Conservation (phyloP, 1,139 yeast genomes). For the Debaryomyces sp. region DNA sequence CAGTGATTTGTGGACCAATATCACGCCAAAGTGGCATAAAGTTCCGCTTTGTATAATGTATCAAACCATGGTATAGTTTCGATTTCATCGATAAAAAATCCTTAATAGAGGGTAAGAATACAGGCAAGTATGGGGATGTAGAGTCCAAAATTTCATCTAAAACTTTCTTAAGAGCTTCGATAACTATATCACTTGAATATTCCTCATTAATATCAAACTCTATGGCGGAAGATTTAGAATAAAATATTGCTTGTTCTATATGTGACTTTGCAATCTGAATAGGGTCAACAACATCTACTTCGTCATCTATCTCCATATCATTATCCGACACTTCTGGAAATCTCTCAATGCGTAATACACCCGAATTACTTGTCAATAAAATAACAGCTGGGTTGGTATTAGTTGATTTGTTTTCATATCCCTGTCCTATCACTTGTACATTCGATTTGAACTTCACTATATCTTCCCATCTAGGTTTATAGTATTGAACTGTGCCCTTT, state of each 20-base stretch:
- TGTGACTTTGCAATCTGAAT: slow-evolving; percentile 61
- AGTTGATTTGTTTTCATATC: slow-evolving; percentile 46
- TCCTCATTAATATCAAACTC: slow-evolving; percentile 54
- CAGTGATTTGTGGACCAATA: slow-evolving; percentile 39
- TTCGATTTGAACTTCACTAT: slow-evolving; percentile 56
- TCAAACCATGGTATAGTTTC: slow-evolving; percentile 39
- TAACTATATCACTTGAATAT: slow-evolving; percentile 39
- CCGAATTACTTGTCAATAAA: slow-evolving; percentile 59
- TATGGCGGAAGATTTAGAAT: slow-evolving; percentile 50
- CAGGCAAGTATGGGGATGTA: slow-evolving; percentile 37
- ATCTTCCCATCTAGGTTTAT: slow-evolving; percentile 79
- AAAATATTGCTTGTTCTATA: slow-evolving; percentile 81
- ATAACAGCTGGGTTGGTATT: slow-evolving; percentile 44
- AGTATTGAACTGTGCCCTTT: slow-evolving; percentile 36
- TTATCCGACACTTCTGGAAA: slow-evolving; percentile 28
- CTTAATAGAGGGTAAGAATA: slow-evolving; percentile 28
- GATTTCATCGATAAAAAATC: slow-evolving; percentile 30
- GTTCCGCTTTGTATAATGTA: slow-evolving; percentile 48
- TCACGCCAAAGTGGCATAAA: slow-evolving; percentile 39
- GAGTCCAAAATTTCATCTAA: slow-evolving; percentile 59
- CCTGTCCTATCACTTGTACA: slow-evolving; percentile 62
- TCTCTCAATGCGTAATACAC: slow-evolving; percentile 64
- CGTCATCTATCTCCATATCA: slow-evolving; percentile 11
- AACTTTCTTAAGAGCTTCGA: slow-evolving; percentile 52
- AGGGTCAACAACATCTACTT: slow-evolving; percentile 23